Evolutionary conservation across 331 rosid genomes (phyloP), one percentile per base, ranked within the genome.

Genomic region (Saraca asoca): DNA sequence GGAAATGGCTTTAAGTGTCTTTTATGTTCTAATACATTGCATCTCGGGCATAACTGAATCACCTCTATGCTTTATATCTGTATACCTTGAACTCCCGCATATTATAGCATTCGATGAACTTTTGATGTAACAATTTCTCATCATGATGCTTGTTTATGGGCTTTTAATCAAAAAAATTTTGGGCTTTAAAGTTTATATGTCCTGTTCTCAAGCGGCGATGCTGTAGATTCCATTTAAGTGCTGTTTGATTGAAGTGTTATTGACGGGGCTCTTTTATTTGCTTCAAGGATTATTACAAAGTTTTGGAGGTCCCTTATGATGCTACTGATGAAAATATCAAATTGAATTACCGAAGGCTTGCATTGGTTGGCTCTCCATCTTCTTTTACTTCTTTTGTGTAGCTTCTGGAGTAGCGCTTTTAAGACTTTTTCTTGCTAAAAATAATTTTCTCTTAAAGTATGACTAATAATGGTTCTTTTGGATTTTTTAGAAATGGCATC

Each of bases 261-360:
- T 77, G 58, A 75, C 69, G 48, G 16, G 34, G 62, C 12, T 6
- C 31, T 34, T 67, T 33, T 77, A 41, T 62, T 69, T 62, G 35
- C 54, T 78, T 74, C 55, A 49, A 90, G 96, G 95, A 90, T 76
- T 85, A 77, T 76, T 90, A 90, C 87, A 81, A 85, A 83, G 77
- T 85, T 57, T 75, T 87, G 85, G 96, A 87, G 91, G 89, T 90
- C 74, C 88, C 71, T 43, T 90, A 87, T 75, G 91, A 90, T 61
- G 96, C 96, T 51, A 81, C 89, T 7, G 91, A 90, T 58, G 96
- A 90, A 60, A 82, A 55, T 14, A 87, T 90, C 80, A 82, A 76
- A 72, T 77, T 85, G 16, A 90, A 79, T 78, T 90, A 85, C 76
- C 86, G 91, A 69, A 79, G 84, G 61, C 87, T 90, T 24, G 96